Evolutionary conservation across 148 eudicot genomes (phyloP).

Genomic region (Cornus kousa): DNA sequence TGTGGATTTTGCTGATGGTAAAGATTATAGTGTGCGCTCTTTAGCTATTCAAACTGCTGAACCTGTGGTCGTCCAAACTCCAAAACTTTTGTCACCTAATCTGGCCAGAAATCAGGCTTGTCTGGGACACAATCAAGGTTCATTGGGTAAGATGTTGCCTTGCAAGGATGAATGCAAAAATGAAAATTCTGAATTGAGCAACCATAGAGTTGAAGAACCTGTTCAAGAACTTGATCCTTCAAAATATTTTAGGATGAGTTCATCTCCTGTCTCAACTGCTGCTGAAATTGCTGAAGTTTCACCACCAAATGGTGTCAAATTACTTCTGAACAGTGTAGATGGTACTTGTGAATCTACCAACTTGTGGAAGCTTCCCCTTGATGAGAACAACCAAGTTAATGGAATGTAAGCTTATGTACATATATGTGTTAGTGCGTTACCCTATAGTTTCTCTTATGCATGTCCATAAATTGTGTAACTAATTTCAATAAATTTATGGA

Average conservation of each 20-base stretch:
- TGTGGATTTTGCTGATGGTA: conserved; percentile 16
- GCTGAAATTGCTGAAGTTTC: conserved; percentile 22
- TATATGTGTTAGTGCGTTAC: neutral
- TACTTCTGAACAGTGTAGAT: conserved; percentile 18
- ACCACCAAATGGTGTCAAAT: conserved; percentile 20
- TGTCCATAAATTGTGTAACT: neutral
- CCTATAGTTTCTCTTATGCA: neutral
- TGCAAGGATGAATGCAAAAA: conserved; percentile 10
- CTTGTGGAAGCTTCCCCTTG: conserved; percentile 19
- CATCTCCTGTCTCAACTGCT: conserved; percentile 23
- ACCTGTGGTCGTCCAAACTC: conserved; percentile 22
- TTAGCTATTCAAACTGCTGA: conserved; percentile 14
- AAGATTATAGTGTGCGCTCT: conserved; percentile 19
- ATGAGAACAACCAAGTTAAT: conserved; percentile 29
- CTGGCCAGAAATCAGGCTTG: conserved; percentile 15
- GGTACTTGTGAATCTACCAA: conserved; percentile 20
- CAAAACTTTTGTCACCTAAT: conserved; percentile 17
- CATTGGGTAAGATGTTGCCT: conserved; percentile 7
- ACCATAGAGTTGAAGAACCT: neutral
- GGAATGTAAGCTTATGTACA: conserved; percentile 41
- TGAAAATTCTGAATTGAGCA: conserved; percentile 15
- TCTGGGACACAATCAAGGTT: conserved; percentile 16
- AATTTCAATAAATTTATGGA: neutral
- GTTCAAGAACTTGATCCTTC: conserved; percentile 17
- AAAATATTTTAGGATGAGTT: conserved; percentile 17